Conservation (phyloP, 192 early-diverging fungal species). For the Spizellomyces sp. region DNA sequence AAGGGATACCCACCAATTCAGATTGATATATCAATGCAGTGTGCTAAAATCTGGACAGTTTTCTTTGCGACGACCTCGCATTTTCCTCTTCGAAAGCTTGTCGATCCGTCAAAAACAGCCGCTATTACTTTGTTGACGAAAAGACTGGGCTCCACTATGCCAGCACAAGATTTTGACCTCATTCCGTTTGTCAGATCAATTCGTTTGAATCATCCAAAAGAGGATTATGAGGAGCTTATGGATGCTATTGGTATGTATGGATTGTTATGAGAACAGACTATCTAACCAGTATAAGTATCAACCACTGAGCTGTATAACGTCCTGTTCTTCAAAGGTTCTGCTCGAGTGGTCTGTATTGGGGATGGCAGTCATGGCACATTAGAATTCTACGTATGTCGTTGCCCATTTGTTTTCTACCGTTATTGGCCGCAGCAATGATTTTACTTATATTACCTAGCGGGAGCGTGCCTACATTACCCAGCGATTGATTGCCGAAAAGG, state of each 20-base stretch:
- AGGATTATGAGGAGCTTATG: conserved; percentile 7
- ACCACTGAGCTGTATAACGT: not conserved
- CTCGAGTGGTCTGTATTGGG: conserved; percentile 13
- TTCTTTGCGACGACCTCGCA: too few species aligned
- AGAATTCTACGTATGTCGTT: conserved; percentile 17
- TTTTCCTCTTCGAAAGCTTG: too few species aligned
- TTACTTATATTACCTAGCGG: not conserved
- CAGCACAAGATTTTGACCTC: not conserved
- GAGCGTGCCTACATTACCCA: conserved; percentile 27
- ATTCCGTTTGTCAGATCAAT: not conserved
- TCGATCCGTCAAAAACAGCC: too few species aligned
- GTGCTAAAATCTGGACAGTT: too few species aligned
- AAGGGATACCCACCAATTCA: too few species aligned
- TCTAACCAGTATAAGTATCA: not conserved
- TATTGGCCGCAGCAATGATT: not conserved
- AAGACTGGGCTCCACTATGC: not conserved
- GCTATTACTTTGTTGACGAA: too few species aligned
- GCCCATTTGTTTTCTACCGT: not conserved
- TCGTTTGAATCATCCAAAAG: not conserved
- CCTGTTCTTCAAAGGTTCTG: not conserved
- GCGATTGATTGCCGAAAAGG: conserved; percentile 15
- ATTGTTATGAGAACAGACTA: not conserved
- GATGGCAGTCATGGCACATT: conserved; percentile 25
- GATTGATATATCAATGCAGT: too few species aligned
- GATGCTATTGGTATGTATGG: conserved; percentile 7